Evolutionary conservation across 768 basidiomycete species (phyloP), one percentile per base, ranked within the genome.

Genomic region (Tephrocybe rancida): DNA sequence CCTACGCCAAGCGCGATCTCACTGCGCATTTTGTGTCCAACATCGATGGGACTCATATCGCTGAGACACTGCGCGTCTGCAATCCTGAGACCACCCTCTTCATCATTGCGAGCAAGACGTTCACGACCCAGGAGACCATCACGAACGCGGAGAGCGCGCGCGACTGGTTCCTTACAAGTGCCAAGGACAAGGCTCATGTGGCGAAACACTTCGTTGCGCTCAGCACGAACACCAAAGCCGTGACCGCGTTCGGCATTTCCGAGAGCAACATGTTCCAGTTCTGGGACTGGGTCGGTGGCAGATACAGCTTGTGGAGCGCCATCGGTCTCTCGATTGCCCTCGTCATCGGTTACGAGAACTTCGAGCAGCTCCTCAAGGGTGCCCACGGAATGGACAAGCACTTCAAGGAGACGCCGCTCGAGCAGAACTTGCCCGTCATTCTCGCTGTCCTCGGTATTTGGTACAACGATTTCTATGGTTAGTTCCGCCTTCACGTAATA

Each of bases 211-310:
- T 99, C 68, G 95, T 98, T 35, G 97, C 97, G 3, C 85, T 99
- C 53, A 95, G 92, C 64, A 99, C 97, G 52, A 99, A 99, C 73
- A 93, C 93, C 47, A 83, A 87, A 67, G 93, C 91, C 10, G 97
- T 98, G 51, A 90, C 92, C 16, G 85, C 80, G 2, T 99, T 99
- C 65, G 97, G 97, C 37, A 99, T 99, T 65, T 79, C 88, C 42
- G 70, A 86, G 55, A 81, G 81, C 61, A 98, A 98, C 77, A 99
- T 99, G 95, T 99, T 99, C 85, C 87, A 90, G 68, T 98, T 99
- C 85, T 99, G 96, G 96, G 97, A 98, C 73, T 99, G 97, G 97
- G 97, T 99, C 58, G 97, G 97, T 57, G 97, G 97, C 24, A 85
- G 96, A 58, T 99, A 99, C 83, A 94, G 90, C 63, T 80, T 99